These are phyloP conservation scores for Schizopora paradoxa DNA, from an alignment of 1,284 basidiomycete genomes.

Conservation along the genomic window DNA sequence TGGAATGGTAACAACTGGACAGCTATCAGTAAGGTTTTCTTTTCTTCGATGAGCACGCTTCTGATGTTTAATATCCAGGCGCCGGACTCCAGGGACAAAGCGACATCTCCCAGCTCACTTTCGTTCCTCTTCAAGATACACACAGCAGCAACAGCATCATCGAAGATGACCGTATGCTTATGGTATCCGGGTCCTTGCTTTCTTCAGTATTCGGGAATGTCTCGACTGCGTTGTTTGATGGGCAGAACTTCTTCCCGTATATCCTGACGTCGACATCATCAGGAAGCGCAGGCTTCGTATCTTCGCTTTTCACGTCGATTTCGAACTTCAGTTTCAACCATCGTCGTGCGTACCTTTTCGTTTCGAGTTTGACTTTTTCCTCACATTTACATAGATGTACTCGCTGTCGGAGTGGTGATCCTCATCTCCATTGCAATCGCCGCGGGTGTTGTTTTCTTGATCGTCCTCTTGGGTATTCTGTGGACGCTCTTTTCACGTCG, in stretches of 20 bases:
- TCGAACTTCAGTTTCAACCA: slow-evolving; percentile 70
- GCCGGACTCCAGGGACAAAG: slow-evolving; percentile 50
- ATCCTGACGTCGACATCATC: slow-evolving; percentile 63
- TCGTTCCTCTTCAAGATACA: slow-evolving; percentile 81
- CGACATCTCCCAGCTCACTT: slow-evolving; percentile 76
- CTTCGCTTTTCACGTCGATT: slow-evolving; percentile 80
- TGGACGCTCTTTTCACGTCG: slow-evolving; percentile 83
- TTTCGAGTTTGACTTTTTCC: slow-evolving; percentile 4
- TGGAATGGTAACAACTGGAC: slow-evolving; percentile 81
- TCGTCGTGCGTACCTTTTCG: slow-evolving; percentile 46
- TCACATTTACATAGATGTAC: slow-evolving; percentile 52
- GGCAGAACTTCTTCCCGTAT: slow-evolving; percentile 79
- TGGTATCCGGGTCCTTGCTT: slow-evolving; percentile 80
- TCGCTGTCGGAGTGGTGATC: slow-evolving; percentile 90
- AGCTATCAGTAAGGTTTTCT: slow-evolving; percentile 44
- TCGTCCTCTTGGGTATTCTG: slow-evolving; percentile 83
- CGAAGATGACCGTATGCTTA: slow-evolving; percentile 82
- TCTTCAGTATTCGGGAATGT: slow-evolving; percentile 72
- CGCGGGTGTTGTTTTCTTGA: slow-evolving; percentile 89
- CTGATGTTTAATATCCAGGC: slow-evolving; percentile 31
- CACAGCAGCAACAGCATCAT: slow-evolving; percentile 70
- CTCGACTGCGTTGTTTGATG: slow-evolving; percentile 86
- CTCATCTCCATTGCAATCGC: slow-evolving; percentile 96
- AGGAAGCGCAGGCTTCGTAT: slow-evolving; percentile 70
- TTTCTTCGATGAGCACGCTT: slow-evolving; percentile 1